Evolutionary conservation across 2,329 filamentous ascomycete genomes (phyloP), one percentile per base, ranked within the genome.

Genomic region (Fonsecaea monophora): DNA sequence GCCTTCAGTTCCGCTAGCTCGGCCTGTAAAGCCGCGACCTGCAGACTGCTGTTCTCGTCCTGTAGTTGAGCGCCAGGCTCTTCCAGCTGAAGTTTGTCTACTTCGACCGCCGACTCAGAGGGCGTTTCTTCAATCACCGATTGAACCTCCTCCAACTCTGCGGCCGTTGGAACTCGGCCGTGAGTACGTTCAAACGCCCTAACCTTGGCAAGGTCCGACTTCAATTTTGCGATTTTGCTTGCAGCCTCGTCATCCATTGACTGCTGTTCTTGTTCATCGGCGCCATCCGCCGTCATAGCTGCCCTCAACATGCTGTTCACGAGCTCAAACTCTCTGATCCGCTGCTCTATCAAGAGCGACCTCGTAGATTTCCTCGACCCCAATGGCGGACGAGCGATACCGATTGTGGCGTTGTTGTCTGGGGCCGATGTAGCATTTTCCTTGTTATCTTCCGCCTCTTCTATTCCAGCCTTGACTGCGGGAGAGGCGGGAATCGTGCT

Each of bases 1-100:
- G 54, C 77, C 71, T 68, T 81, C 76, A 53, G 74, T 69, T 60
- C 76, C 67, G 32, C 78, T 68, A 60, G 68, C 72, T 55, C 80
- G 74, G 30, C 75, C 64, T 72, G 67, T 32, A 72, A 48, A 30
- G 70, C 57, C 18, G 62, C 64, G 18, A 65, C 61, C 21, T 72
- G 63, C 21, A 63, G 61, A 25, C 67, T 61, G 48, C 65, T 69
- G 42, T 67, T 56, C 6, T 68, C 63, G 30, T 54, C 58, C 50
- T 68, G 59, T 48, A 68, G 35, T 18, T 55, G 57, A 34, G 21
- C 48, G 9, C 15, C 25, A 30, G 59, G 42, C 12, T 45, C 35
- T 30, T 48, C 62, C 32, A 40, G 34, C 18, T 50, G 48, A 15
- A 21, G 61, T 8, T 40, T 30, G 30, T 63, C 40, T n/a, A 56